phyloP scores from a whole-genome alignment of 1,284 basidiomycete genomes.

The Sanguinoderma infundibulare region DNA sequence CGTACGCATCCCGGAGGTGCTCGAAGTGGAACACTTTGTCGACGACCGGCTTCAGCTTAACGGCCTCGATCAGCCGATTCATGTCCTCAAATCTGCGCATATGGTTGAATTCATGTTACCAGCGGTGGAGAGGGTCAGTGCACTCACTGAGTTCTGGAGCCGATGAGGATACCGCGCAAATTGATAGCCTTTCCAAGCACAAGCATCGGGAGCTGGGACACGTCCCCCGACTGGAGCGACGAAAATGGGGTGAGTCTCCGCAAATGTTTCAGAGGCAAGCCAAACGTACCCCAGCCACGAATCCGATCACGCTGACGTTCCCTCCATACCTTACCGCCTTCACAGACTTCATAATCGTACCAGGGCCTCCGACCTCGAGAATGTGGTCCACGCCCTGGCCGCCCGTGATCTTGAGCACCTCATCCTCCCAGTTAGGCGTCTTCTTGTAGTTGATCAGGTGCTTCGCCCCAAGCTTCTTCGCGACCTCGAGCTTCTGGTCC shows the following conservation, averaged over 20 bases:
- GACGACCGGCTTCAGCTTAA: conserved; percentile 40
- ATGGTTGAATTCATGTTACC: background rate
- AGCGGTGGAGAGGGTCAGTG: conserved; percentile 21
- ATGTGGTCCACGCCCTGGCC: conserved; percentile 49
- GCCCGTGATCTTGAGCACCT: conserved; percentile 36
- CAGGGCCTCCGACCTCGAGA: conserved; percentile 47
- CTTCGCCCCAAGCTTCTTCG: conserved; percentile 39
- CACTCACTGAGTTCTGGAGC: conserved; percentile 6
- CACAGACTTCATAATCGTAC: conserved; percentile 44
- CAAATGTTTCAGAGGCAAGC: background rate
- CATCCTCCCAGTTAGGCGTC: conserved; percentile 47
- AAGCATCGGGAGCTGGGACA: conserved; percentile 6
- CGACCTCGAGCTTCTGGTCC: conserved; percentile 43
- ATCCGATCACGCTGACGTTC: conserved; percentile 44
- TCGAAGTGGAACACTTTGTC: conserved; percentile 48
- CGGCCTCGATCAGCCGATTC: conserved; percentile 39
- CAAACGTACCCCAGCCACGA: conserved; percentile 36
- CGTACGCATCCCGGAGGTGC: conserved; percentile 41
- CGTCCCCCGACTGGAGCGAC: conserved; percentile 3
- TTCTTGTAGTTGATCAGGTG: conserved; percentile 44
- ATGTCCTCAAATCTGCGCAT: conserved; percentile 39
- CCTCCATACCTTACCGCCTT: conserved; percentile 41
- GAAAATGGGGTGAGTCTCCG: background rate
- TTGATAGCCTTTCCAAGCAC: background rate
- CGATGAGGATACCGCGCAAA: conserved; percentile 35